Evolutionary conservation across 2,329 filamentous ascomycete genomes (phyloP).

Genomic region (Sclerotinia spermophila): DNA sequence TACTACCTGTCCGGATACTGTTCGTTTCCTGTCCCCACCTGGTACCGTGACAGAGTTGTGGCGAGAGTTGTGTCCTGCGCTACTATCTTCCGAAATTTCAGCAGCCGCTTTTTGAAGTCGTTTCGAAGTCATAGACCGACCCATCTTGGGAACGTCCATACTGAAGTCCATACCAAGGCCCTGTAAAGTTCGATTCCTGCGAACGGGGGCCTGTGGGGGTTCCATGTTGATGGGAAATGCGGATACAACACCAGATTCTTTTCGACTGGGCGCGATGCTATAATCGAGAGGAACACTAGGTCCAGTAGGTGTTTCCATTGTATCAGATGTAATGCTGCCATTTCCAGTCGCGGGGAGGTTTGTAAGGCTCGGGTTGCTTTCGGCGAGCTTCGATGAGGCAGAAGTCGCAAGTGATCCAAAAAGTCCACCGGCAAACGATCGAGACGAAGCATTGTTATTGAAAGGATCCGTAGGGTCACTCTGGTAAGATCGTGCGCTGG

Average conservation of each 20-base stretch:
- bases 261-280: constrained; percentile 29
- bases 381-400: constrained; percentile 36
- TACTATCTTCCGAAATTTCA: constrained; percentile 32
- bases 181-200: constrained; percentile 37
- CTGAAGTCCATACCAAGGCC: constrained; percentile 38
- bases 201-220: constrained; percentile 46
- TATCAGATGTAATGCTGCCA: constrained; percentile 46
- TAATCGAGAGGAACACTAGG: constrained; percentile 43
- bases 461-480: constrained; percentile 37
- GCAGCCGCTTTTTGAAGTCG: constrained; percentile 32
- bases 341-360: constrained; percentile 35
- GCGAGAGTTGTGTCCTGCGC: constrained; percentile 23
- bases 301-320: constrained; percentile 60
- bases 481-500: constrained; percentile 23
- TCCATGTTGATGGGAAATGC: constrained; percentile 38
- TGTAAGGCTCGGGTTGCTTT: constrained; percentile 38
- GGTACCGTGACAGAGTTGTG: constrained; percentile 26
- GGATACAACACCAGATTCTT: constrained; percentile 31
- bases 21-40: constrained; percentile 74
- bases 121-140: constrained; percentile 35
- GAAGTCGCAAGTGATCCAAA: constrained; percentile 32
- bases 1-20: constrained; percentile 78
- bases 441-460: constrained; percentile 33
- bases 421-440: constrained; percentile 33
- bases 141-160: constrained; percentile 38